Base-by-base conservation (phyloP, 1,284 basidiomycete genomes). In the Leccinum griseonigrum region DNA sequence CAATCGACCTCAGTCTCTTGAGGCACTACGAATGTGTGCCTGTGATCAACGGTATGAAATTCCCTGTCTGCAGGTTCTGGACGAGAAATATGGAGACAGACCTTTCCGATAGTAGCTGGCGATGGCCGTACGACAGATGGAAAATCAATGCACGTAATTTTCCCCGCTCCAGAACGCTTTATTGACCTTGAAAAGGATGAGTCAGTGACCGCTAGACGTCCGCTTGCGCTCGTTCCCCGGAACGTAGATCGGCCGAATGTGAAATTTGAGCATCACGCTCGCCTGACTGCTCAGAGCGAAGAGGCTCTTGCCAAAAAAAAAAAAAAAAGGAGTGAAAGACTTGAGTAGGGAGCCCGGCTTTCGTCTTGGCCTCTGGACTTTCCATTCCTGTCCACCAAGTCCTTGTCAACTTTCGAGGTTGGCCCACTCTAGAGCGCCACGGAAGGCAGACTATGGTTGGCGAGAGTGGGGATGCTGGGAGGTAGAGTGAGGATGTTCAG, bases 91-190 rank as follows among this genome's bases (percentile, higher is more conserved):
- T 85, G 84, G 38, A 94, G 76, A 26, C 22, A 26, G 22, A 18
- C 90, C 89, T 70, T 92, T 90, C 8, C 91, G 86, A 68, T 91
- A 91, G 67, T 90, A 90, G 11, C 91, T 80, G 69, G 57, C 40
- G 65, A 58, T 72, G 76, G 57, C 74, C 77, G 60, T 58, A 75
- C 63, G 58, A 89, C 76, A 46, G 81, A 78, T 9, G 90, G 88
- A 26, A 26, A n/a, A 92, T 69, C 28, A 91, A 74, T 7, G 85
- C 85, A 32, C 85, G 85, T 34, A 92, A 71, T 43, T 82, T 81
- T 50, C 77, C 76, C 90, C 31, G 73, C 75, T 59, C 68, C 66
- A 62, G 76, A 77, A 57, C 64, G 68, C 31, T 70, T 71, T 26
- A 74, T 67, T 51, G 69, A 54, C 18, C 67, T 65, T 4, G 70